phyloP scores from a whole-genome alignment of 106 monocot species.

The Narthecium ossifragum region DNA sequence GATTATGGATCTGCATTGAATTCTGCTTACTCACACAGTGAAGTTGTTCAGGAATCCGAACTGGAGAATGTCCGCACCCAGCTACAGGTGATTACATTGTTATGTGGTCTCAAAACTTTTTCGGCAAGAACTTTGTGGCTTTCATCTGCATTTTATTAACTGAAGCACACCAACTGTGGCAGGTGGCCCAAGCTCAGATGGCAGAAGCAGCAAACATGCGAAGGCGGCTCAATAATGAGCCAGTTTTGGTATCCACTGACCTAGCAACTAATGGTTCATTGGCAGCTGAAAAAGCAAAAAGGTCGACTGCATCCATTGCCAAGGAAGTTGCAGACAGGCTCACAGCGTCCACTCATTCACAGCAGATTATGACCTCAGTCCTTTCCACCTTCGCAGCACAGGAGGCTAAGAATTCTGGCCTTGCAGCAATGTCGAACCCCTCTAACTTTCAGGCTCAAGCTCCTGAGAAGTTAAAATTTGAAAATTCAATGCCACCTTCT shows the following conservation, averaged over 20 bases:
- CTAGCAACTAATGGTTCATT: constrained; percentile 26
- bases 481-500: constrained; percentile 18
- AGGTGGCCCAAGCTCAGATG: constrained; percentile 74
- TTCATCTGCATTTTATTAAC: too few species aligned
- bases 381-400: constrained; percentile 85
- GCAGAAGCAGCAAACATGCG: constrained; percentile 75
- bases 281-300: constrained; percentile 27
- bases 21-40: constrained; percentile 20
- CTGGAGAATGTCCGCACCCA: constrained; percentile 89
- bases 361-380: constrained; percentile 93
- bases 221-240: constrained; percentile 71
- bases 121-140: too few species aligned
- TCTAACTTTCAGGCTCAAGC: constrained; percentile 12
- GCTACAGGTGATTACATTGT: constrained; percentile 41
- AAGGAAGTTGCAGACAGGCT: constrained; percentile 85
- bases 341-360: constrained; percentile 83
- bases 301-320: constrained; percentile 62
- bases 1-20: constrained; percentile 14
- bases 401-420: constrained; percentile 53
- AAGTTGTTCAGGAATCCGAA: constrained; percentile 66
- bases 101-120: neutral
- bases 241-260: constrained; percentile 11
- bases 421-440: neutral
- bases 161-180: too few species aligned
- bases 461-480: constrained; percentile 18